Base-by-base conservation (phyloP, 2,329 filamentous ascomycete species). In the Penicillium aurantiogriseum region DNA sequence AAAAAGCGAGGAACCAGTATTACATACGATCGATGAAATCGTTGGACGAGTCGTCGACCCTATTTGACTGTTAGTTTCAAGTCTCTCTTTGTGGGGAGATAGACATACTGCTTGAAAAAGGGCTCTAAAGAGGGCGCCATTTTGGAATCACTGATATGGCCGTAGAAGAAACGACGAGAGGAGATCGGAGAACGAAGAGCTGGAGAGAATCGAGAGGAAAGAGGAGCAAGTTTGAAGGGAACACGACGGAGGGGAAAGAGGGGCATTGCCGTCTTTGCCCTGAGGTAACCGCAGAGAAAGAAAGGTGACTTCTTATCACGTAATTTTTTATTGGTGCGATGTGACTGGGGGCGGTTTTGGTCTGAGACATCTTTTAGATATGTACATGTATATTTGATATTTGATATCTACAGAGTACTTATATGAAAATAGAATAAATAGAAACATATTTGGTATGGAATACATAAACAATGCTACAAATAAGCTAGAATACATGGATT, bases 121-220 rank as follows among this genome's bases (percentile, higher is more conserved):
- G 88, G 83, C 76, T 97, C 91, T 67, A 99, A 86, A 76, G 95
- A 86, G 60, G 92, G 91, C 56, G 91, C 91, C 90, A 97, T 96
- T 75, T 86, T 89, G 79, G 63, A 58, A 68, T 79, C 75, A 65
- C 71, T 73, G 63, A 80, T 77, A 61, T 76, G 66, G 57, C 75
- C 76, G 77, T 79, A 79, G 61, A 72, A 78, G 56, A 71, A 73
- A 57, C 76, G 75, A 54, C 62, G 70, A 60, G 51, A 51, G 35
- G 56, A 59, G 46, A 64, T 48, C 51, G 59, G 51, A 60, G 51
- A 53, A 57, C 46, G 31, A 29, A 46, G 36, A 11, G 55, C 31
- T 33, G 31, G 52, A 51, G 60, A 56, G 57, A 64, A 57, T 45
- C 59, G 56, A 47, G 59, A 57, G 19, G 56, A 58, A 44, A 63